These are phyloP conservation scores for Nitzschia inconspicua DNA, from an alignment of 108 stramenopile genomes.

Conservation along the genomic window DNA sequence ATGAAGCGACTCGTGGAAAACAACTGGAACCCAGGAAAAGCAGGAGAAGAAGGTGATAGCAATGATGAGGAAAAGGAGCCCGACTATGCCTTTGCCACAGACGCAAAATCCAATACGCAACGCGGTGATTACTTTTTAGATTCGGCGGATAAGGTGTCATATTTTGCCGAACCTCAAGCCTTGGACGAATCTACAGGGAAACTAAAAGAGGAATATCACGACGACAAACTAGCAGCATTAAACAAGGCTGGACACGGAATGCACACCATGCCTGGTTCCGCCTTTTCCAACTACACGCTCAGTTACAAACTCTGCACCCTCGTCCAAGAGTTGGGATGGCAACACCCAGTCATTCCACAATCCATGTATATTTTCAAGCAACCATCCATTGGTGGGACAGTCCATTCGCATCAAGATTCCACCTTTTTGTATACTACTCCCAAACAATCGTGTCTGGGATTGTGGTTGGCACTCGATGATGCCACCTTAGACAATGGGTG, in stretches of 20 bases:
- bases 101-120: conserved; percentile 56
- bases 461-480: conserved; percentile 93
- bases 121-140: conserved; percentile 92
- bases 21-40: conserved; percentile 50
- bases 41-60: not conserved
- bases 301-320: conserved; percentile 56
- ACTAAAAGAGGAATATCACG: not conserved
- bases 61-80: not conserved
- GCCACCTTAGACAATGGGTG: conserved; percentile 91
- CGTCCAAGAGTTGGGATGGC: conserved; percentile 70
- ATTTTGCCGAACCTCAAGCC: conserved; percentile 84
- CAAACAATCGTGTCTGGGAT: conserved; percentile 82
- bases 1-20: conserved; percentile 54
- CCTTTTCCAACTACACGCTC: conserved; percentile 62
- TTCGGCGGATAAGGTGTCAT: conserved; percentile 65
- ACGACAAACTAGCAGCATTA: conserved; percentile 65
- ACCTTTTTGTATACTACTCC: conserved; percentile 90
- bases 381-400: conserved; percentile 75
- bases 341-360: conserved; percentile 87
- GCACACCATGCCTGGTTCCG: conserved; percentile 53
- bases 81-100: conserved; percentile 69
- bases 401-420: conserved; percentile 92
- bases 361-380: conserved; percentile 96
- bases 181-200: conserved; percentile 17
- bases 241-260: conserved; percentile 93